These are phyloP conservation scores for Phytophthora sp. DNA, from an alignment of 352 stramenopile genomes.

Conservation along the genomic window DNA sequence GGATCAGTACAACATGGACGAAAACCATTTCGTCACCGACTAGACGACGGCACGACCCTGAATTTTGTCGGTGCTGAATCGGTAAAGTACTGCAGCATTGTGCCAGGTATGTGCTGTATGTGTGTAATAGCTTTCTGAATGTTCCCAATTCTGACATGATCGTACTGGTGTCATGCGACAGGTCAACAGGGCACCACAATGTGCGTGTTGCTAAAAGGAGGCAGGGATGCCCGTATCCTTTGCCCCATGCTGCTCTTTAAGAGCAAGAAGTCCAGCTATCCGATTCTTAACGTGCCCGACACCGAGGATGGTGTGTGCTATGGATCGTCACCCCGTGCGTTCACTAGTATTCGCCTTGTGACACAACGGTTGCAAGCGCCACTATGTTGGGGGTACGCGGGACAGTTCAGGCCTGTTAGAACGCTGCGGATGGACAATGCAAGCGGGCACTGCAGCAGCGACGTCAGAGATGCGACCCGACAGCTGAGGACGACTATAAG, in stretches of 20 bases:
- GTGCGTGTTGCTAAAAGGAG: constrained; percentile 18
- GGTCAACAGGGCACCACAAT: constrained; percentile 18
- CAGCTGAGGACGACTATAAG: background rate
- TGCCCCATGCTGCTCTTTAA: too few species aligned
- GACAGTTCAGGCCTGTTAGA: background rate
- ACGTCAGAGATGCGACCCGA: background rate
- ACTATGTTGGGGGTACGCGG: background rate
- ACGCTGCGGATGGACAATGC: too few species aligned
- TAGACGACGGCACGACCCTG: constrained; percentile 30
- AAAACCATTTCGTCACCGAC: constrained; percentile 35
- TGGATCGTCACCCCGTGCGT: background rate
- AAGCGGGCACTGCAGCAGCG: background rate
- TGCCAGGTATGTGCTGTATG: constrained; percentile 19
- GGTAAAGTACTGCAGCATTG: constrained; percentile 21
- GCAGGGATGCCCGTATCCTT: constrained; percentile 1
- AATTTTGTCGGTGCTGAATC: constrained; percentile 11
- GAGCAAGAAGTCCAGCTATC: constrained; percentile 20
- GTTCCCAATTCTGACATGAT: constrained; percentile 10
- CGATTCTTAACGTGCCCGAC: constrained; percentile 6
- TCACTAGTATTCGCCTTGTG: background rate
- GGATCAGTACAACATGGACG: constrained; percentile 21
- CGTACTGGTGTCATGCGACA: background rate
- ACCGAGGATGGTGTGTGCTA: constrained; percentile 1
- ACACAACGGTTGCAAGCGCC: background rate
- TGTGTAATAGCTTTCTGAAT: background rate